phyloP scores from a whole-genome alignment of 495 filamentous ascomycete genomes.

The Penicillium chermesinum region DNA sequence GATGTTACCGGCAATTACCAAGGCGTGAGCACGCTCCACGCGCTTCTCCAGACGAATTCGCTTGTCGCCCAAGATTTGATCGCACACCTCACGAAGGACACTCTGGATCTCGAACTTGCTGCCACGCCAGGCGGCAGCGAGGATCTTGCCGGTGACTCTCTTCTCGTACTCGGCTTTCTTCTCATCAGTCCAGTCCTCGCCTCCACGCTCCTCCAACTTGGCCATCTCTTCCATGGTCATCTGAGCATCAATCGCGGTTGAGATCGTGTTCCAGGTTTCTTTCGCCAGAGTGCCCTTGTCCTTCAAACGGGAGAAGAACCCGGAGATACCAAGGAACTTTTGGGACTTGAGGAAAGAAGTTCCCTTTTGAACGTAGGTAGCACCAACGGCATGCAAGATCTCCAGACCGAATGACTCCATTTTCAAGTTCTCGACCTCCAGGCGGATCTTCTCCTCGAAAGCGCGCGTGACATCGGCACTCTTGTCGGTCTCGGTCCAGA shows the following conservation, averaged over 20 bases:
- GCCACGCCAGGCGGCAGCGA: constrained; percentile 96
- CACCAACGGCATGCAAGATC: constrained; percentile 91
- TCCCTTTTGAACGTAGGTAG: constrained; percentile 82
- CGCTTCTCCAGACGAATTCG: constrained; percentile 76
- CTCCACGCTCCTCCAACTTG: constrained; percentile 87
- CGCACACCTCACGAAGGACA: constrained; percentile 85
- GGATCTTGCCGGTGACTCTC: constrained; percentile 92
- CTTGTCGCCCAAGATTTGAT: constrained; percentile 69
- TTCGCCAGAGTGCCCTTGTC: constrained; percentile 96
- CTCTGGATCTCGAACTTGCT: constrained; percentile 98
- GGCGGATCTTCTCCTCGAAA: constrained; percentile 88
- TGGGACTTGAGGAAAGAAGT: constrained; percentile 86
- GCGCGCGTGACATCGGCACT: constrained; percentile 74
- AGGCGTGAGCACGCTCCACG: constrained; percentile 81
- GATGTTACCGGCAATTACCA: constrained; percentile 83
- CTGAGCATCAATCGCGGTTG: constrained; percentile 95
- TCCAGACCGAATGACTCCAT: constrained; percentile 99
- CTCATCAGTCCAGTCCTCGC: constrained; percentile 98
- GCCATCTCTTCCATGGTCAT: constrained; percentile 99
- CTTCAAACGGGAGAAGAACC: constrained; percentile 89
- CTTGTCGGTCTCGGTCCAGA: constrained; percentile 98
- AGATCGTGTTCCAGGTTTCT: constrained; percentile 97
- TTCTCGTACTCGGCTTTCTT: constrained; percentile 95
- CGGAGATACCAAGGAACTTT: constrained; percentile 92
- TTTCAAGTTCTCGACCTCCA: constrained; percentile 96